Conservation (phyloP, 805 yeast species). For the Priceomyces medius region DNA sequence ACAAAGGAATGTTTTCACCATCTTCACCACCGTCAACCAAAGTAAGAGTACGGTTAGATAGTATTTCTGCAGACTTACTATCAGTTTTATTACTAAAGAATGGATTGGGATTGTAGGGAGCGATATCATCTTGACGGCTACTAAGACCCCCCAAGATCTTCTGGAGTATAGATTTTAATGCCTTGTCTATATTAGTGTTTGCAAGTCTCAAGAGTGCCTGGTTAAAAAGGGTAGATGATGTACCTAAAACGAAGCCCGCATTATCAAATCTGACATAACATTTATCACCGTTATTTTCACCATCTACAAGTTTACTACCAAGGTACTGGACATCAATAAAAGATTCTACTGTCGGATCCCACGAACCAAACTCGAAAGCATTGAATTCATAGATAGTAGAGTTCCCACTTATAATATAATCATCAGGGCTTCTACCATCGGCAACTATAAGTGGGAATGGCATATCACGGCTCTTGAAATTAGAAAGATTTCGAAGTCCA, state of each 20-base stretch:
- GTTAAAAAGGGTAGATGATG: constrained; percentile 40
- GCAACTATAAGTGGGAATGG: constrained; percentile 42
- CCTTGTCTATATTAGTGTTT: constrained; percentile 19
- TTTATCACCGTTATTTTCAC: constrained; percentile 9
- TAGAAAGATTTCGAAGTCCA: constrained; percentile 20
- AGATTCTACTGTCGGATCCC: constrained; percentile 38
- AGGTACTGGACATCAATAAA: constrained; percentile 30
- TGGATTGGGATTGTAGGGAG: constrained; percentile 42
- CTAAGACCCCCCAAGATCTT: constrained; percentile 25
- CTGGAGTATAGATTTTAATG: constrained; percentile 23
- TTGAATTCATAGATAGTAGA: constrained; percentile 55
- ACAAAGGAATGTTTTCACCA: constrained; percentile 39
- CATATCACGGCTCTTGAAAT: constrained; percentile 30
- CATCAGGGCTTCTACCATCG: constrained; percentile 65
- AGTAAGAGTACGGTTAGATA: constrained; percentile 28
- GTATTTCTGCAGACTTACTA: constrained; percentile 12
- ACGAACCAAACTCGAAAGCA: constrained; percentile 42
- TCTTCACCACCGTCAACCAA: constrained; percentile 47
- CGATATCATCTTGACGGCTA: constrained; percentile 32
- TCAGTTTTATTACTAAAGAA: constrained; percentile 24
- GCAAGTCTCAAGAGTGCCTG: constrained; percentile 27
- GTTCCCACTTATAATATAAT: constrained; percentile 54
- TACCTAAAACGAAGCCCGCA: constrained; percentile 42
- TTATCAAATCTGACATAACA: constrained; percentile 36
- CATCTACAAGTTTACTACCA: constrained; percentile 28